Evolutionary conservation across 2,329 filamentous ascomycete species (phyloP), one percentile per base, ranked within the genome.

Genomic region (Clonostachys solani): DNA sequence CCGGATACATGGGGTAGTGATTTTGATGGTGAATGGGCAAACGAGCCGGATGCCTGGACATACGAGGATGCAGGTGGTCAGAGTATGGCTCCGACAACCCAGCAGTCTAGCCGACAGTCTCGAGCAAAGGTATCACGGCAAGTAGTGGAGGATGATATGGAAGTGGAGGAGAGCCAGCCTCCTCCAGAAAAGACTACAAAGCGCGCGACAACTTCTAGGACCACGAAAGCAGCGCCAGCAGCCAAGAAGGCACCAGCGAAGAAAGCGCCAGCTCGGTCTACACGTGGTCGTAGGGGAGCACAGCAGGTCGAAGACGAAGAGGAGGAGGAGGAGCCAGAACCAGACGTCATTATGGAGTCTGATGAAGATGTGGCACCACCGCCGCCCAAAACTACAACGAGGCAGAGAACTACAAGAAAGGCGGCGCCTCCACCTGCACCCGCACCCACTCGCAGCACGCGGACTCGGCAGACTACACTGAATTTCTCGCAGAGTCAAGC

Each of bases 1-100:
- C 92, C 92, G 2, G 78, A 81, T 12, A 76, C 75, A 3, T 97
- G 92, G 91, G 90, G 97, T 60, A 89, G 83, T n/a, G 92, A 97
- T 54, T 71, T 92, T 23, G 86, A 96, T 44, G 94, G 92, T 0
- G 77, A 78, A 44, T 97, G 92, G 92, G 86, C 86, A 50, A 87
- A 94, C 43, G 83, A 90, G 49, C 81, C 87, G 0, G 84, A 80
- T 8, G 88, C 68, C 17, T 71, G 65, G 66, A 57, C 53, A 16
- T 69, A 64, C 33, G 64, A 67, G 38, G 51, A 55, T 17, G 47
- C 49, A 9, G 51, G 44, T 3, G 45, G 51, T 3, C 48, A 42
- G 10, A 52, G 46, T 41, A 13, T 51, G 18, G 23, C 44, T n/a
- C 40, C 47, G 10, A 43, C 40, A 9, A 48, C 50, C 1, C 46